Conservation (phyloP, 2,329 filamentous ascomycete genomes). For the Ceratocystiopsis minuta region DNA sequence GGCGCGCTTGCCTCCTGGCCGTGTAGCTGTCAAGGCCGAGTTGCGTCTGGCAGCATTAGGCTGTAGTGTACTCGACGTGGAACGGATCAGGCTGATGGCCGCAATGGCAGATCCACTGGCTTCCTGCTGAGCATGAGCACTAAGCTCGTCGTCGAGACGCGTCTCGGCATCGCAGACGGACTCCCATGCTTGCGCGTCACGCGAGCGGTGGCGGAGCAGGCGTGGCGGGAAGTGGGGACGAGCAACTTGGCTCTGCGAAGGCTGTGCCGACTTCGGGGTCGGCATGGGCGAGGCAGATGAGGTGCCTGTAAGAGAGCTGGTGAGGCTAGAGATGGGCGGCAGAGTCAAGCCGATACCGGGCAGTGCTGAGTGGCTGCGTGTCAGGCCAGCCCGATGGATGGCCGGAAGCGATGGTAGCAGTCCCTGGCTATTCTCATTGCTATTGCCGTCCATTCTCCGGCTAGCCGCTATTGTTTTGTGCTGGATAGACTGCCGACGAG, state of each 20-base stretch:
- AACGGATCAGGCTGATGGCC: constrained; percentile 65
- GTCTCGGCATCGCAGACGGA: constrained; percentile 70
- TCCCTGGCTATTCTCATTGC: constrained; percentile 18
- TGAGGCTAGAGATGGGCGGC: constrained; percentile 35
- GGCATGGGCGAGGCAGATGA: no score
- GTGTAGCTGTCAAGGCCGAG: constrained; percentile 18
- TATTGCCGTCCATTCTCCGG: background rate
- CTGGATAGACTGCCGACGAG: constrained; percentile 23
- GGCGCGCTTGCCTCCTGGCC: constrained; percentile 33
- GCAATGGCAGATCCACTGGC: constrained; percentile 61
- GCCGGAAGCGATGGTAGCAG: constrained; percentile 26
- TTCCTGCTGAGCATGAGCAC: constrained; percentile 65
- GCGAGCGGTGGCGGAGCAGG: constrained; percentile 53
- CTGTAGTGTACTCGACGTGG: constrained; percentile 33
- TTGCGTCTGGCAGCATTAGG: constrained; percentile 50
- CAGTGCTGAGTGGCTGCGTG: constrained; percentile 54
- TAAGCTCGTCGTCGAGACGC: constrained; percentile 51
- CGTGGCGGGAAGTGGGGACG: constrained; percentile 19
- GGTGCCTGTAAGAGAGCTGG: constrained; percentile 16
- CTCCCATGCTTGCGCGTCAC: constrained; percentile 80
- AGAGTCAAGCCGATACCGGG: constrained; percentile 36
- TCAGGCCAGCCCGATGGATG: constrained; percentile 34
- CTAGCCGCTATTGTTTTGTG: no score
- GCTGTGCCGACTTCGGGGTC: no score
- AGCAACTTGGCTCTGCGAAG: no score